Percentiles rank a stretch among this genome's conserved stretches.
Evolutionary conservation across 805 yeast genomes (phyloP).

Genomic region (Candida tallmaniae): DNA sequence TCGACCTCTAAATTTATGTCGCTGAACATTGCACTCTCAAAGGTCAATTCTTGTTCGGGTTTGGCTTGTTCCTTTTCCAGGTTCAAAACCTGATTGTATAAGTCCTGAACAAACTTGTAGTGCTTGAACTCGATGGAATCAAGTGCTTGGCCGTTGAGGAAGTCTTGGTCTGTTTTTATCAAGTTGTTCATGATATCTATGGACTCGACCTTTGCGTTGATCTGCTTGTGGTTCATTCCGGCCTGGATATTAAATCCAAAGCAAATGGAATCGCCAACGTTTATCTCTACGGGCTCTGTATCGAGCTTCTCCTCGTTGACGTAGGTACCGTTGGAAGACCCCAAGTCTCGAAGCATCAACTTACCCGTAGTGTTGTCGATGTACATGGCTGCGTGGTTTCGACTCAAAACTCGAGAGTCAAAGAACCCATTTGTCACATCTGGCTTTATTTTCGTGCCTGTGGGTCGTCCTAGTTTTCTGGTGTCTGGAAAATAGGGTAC

Average conservation of each 20-base stretch:
- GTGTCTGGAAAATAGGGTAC: conserved; percentile 83
- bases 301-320: conserved; percentile 71
- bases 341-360: conserved; percentile 77
- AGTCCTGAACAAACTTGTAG: conserved; percentile 30
- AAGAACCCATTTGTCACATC: conserved; percentile 83
- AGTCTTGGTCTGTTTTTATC: conserved; percentile 4
- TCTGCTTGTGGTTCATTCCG: conserved; percentile 72
- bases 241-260: conserved; percentile 85
- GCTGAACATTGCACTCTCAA: conserved; percentile 50
- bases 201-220: conserved; percentile 76
- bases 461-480: conserved; percentile 85
- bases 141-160: conserved; percentile 1
- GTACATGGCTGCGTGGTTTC: conserved; percentile 91
- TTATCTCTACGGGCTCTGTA: conserved; percentile 56
- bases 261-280: conserved; percentile 83
- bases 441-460: conserved; percentile 55
- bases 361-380: conserved; percentile 61
- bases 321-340: conserved; percentile 92
- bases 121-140: conserved; percentile 30
- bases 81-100: conserved; percentile 14
- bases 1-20: conserved; percentile 50
- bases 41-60: conserved; percentile 1
- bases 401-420: conserved; percentile 85
- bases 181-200: conserved; percentile 49
- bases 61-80: not conserved